Conservation (phyloP, 129 eudicot species). For the Deinandra increscens region DNA sequence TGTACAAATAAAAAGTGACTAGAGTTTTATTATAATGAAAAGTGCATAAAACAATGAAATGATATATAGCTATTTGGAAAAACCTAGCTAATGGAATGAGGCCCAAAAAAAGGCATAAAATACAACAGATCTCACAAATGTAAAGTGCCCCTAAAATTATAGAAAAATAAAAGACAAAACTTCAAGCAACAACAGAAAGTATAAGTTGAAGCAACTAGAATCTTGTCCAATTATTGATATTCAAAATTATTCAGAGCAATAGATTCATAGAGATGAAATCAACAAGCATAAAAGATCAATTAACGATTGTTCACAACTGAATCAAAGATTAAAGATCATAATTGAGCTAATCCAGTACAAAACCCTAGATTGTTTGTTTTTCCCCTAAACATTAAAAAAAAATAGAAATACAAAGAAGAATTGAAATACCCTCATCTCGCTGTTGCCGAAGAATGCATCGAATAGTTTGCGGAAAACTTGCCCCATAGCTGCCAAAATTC, state of each 20-base stretch:
- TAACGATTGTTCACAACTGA: background rate
- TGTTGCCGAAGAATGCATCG: slow-evolving; percentile 94
- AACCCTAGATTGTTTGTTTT: slow-evolving; percentile 24
- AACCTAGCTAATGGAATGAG: too few species aligned
- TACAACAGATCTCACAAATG: slow-evolving; percentile 7
- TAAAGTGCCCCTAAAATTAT: slow-evolving; percentile 3
- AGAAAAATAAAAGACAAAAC: background rate
- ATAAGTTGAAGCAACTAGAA: background rate
- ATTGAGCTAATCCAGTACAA: slow-evolving; percentile 6
- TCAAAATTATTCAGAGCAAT: slow-evolving; percentile 15
- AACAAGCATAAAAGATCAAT: background rate
- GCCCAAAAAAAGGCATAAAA: too few species aligned
- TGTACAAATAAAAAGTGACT: too few species aligned
- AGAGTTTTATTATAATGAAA: too few species aligned
- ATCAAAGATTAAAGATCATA: slow-evolving; percentile 9
- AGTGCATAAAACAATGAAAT: too few species aligned
- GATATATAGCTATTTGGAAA: too few species aligned
- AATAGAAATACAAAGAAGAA: background rate
- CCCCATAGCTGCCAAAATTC: slow-evolving; percentile 52
- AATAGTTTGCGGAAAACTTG: slow-evolving; percentile 96
- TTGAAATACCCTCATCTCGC: slow-evolving; percentile 82
- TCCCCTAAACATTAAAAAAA: background rate
- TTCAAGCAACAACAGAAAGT: background rate
- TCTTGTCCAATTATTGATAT: background rate
- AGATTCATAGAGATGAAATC: background rate